Percentiles rank a stretch among this genome's conserved stretches.
These are phyloP conservation scores for Ganoderma meredithae DNA, from an alignment of 1,284 basidiomycete genomes.

Conservation along the genomic window DNA sequence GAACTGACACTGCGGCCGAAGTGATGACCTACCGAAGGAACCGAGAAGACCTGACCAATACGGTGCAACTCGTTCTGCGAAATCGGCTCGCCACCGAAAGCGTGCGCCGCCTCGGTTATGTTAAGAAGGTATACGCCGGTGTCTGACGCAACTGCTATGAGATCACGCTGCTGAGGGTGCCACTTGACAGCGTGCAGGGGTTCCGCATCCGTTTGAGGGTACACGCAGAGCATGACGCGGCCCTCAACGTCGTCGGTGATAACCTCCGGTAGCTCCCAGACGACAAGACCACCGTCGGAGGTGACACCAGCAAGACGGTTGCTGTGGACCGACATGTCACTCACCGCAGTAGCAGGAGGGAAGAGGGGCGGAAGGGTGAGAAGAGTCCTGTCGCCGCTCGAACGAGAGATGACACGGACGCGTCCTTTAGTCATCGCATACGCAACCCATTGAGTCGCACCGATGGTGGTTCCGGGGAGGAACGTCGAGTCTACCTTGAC, in stretches of 20 bases:
- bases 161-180: constrained; percentile 79
- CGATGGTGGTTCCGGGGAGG: constrained; percentile 83
- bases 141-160: constrained; percentile 80
- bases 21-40: constrained; percentile 66
- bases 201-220: constrained; percentile 63
- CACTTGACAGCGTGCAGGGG: constrained; percentile 81
- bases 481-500: constrained; percentile 84
- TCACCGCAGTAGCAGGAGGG: constrained; percentile 65
- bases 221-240: constrained; percentile 71
- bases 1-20: neutral
- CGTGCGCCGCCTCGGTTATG: constrained; percentile 62
- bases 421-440: constrained; percentile 91
- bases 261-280: constrained; percentile 82
- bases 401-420: constrained; percentile 84
- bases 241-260: constrained; percentile 88
- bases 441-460: constrained; percentile 87
- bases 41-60: constrained; percentile 68
- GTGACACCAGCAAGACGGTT: constrained; percentile 84
- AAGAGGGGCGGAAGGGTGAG: constrained; percentile 77
- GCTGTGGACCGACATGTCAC: constrained; percentile 84
- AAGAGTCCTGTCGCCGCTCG: constrained; percentile 83
- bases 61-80: constrained; percentile 70
- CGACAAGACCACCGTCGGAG: constrained; percentile 84
- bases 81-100: constrained; percentile 67
- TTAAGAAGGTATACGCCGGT: constrained; percentile 77